Base-by-base conservation (phyloP, 345 rosid species). In the Gossypioides kirkii region DNA sequence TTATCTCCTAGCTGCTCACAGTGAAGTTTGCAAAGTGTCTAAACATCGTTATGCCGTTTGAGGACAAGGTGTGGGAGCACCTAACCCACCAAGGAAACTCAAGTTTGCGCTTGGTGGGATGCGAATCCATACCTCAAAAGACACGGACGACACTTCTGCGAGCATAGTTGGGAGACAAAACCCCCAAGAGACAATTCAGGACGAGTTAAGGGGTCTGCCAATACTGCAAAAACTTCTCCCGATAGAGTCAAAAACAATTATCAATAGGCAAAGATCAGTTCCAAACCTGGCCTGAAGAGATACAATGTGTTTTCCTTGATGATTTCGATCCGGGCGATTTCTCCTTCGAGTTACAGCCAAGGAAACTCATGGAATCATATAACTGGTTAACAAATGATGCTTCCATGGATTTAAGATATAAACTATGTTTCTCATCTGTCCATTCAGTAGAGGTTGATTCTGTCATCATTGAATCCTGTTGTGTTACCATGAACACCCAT, bases 381-480 rank as follows among this genome's bases (percentile, higher is more conserved):
- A 92, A 74, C 75, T 92, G 98, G 65, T 88, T 70, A n/a, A 92
- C 89, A 74, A 94, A 94, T n/a, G 98, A 83, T 61, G 97, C 82
- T 82, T 94, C 98, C 88, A 90, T 88, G 14, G 96, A 92, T 78
- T 94, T 85, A 68, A 94, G 95, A 77, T 88, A 94, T 77, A 89
- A 79, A 66, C 91, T 86, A 61, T 94, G 98, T 76, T 94, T 94
- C 89, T 90, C 98, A 81, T 94, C 84, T 12, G 98, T 94, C 98
- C 98, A 94, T 69, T 89, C 91, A 28, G 68, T 79, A 55, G 83
- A 52, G 70, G 38, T 67, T 58, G 83, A 64, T 66, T 83, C 87
- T 77, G 76, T 70, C 28, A 61, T 76, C n/a, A 53, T 55, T 38
- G 82, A 82, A 72, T 79, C 87, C 92, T 90, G 83, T 69, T 23